Percentiles rank a stretch among this genome's conserved stretches.
Evolutionary conservation across 192 early-diverging fungal species (phyloP).

Genomic region (Coemansia sp.): DNA sequence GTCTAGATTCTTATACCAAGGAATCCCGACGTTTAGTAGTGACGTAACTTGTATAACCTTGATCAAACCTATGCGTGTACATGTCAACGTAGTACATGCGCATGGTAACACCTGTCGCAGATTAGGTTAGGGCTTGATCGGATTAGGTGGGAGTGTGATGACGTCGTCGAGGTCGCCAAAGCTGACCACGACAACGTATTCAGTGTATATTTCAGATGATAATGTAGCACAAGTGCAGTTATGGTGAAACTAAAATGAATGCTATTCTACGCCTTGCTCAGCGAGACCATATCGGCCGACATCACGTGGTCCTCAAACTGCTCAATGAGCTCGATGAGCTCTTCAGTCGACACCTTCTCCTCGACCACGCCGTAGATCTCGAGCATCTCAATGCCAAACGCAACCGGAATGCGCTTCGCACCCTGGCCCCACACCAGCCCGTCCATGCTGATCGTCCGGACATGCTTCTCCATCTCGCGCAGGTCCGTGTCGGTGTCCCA

Average conservation of each 20-base stretch:
- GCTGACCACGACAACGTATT: not conserved
- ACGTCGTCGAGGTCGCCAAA: too few species aligned
- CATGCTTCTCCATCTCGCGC: constrained; percentile 65
- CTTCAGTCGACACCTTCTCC: not conserved
- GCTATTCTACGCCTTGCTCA: not conserved
- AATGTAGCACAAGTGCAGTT: not conserved
- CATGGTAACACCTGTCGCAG: too few species aligned
- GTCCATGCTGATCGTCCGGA: constrained; percentile 75
- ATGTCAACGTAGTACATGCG: too few species aligned
- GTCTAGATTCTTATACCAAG: too few species aligned
- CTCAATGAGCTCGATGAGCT: not conserved
- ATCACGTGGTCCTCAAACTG: not conserved
- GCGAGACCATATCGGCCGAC: not conserved
- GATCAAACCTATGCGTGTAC: too few species aligned
- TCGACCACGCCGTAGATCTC: constrained; percentile 64
- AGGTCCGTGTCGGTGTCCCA: constrained; percentile 97
- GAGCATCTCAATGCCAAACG: constrained; percentile 94
- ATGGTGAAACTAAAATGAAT: not conserved
- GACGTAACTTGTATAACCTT: too few species aligned
- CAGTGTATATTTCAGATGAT: not conserved
- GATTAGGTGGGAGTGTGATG: too few species aligned
- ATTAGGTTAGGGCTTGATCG: too few species aligned
- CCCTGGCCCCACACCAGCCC: constrained; percentile 85
- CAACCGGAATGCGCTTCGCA: constrained; percentile 73
- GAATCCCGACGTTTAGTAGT: too few species aligned